Conservation (phyloP, 2,329 filamentous ascomycete species). For the Apiospora aurea region DNA sequence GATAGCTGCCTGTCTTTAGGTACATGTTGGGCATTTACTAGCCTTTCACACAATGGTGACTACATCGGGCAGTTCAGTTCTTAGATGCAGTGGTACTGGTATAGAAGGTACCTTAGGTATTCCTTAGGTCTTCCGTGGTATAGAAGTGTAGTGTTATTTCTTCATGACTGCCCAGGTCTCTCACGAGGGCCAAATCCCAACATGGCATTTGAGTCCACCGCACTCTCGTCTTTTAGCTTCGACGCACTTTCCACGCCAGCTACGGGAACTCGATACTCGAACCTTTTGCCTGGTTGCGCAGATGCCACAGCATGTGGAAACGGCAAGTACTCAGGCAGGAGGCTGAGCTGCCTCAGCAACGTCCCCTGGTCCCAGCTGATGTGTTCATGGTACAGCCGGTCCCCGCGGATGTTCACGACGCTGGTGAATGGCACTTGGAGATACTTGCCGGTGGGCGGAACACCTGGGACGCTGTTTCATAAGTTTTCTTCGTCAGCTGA, state of each 20-base stretch:
- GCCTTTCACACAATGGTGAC: no score
- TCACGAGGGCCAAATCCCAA: constrained; percentile 41
- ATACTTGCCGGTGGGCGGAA: constrained; percentile 61
- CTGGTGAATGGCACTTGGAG: constrained; percentile 69
- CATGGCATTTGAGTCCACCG: constrained; percentile 64
- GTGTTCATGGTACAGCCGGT: constrained; percentile 73
- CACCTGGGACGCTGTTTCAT: constrained; percentile 57
- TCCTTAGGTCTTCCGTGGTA: no score
- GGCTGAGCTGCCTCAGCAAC: constrained; percentile 65
- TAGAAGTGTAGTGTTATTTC: no score
- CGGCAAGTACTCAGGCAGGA: constrained; percentile 69
- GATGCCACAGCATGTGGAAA: constrained; percentile 63
- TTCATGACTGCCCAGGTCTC: no score
- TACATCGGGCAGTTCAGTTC: no score
- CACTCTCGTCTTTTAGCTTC: constrained; percentile 58
- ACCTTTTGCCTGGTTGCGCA: constrained; percentile 43
- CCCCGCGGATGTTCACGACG: constrained; percentile 72
- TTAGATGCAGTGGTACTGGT: no score
- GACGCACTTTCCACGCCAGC: constrained; percentile 61
- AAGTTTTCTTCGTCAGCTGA: not conserved
- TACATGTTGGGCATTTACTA: no score
- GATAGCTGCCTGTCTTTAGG: no score
- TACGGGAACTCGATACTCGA: constrained; percentile 68
- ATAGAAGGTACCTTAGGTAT: no score
- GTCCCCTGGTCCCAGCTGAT: constrained; percentile 75